Percentiles rank a stretch among this genome's conserved stretches.
These are phyloP conservation scores for Clarireedia paspali DNA, from an alignment of 2,329 filamentous ascomycete genomes.

Conservation along the genomic window DNA sequence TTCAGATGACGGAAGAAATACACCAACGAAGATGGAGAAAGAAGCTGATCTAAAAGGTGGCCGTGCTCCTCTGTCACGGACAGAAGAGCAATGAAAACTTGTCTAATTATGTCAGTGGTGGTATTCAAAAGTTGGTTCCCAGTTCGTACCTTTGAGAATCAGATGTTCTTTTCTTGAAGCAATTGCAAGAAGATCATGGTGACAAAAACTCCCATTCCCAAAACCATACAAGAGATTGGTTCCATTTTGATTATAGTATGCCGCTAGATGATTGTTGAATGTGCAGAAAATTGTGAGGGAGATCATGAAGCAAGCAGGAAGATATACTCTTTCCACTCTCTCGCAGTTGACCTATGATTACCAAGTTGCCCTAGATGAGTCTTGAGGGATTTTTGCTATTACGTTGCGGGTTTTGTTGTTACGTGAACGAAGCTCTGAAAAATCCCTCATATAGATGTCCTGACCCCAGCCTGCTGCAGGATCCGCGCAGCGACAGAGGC, in stretches of 20 bases:
- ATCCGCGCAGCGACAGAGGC: background rate
- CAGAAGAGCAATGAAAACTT: background rate
- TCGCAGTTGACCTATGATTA: background rate
- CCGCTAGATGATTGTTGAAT: background rate
- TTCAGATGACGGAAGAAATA: constrained; percentile 13
- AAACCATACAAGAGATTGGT: constrained; percentile 8
- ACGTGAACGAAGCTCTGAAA: background rate
- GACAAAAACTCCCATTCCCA: constrained; percentile 7
- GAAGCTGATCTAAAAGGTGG: constrained; percentile 9
- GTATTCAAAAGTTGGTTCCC: background rate
- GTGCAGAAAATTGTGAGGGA: background rate
- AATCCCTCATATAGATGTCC: background rate
- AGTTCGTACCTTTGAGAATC: background rate
- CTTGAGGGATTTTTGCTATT: constrained; percentile 7
- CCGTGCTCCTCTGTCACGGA: background rate
- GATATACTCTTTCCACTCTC: background rate
- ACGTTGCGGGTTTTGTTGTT: background rate
- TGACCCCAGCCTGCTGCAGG: background rate
- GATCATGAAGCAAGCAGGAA: background rate
- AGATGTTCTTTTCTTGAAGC: constrained; percentile 7
- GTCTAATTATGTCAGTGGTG: background rate
- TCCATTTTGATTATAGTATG: background rate
- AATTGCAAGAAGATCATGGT: constrained; percentile 8
- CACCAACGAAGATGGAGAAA: constrained; percentile 8
- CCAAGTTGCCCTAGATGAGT: background rate